Conservation (phyloP, 805 yeast species). For the Candida tammaniensis region DNA sequence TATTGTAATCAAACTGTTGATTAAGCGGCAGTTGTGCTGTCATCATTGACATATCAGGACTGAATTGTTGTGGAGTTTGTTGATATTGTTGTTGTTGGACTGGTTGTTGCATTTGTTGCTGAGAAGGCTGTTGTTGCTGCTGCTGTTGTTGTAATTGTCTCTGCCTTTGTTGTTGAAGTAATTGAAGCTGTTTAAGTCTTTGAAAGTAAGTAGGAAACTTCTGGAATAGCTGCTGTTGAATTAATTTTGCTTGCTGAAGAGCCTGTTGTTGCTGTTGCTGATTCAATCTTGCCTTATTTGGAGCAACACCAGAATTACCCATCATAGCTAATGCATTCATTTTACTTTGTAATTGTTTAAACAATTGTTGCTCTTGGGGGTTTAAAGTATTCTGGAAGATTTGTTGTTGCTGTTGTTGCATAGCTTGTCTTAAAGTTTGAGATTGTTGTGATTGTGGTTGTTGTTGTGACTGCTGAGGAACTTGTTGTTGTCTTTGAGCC, state of each 20-base stretch:
- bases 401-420: constrained; percentile 44
- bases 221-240: constrained; percentile 36
- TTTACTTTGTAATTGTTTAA: constrained; percentile 37
- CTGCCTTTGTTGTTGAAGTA: constrained; percentile 21
- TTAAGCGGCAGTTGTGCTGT: constrained; percentile 18
- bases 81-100: constrained; percentile 11
- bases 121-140: constrained; percentile 13
- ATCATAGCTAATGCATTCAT: constrained; percentile 40
- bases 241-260: constrained; percentile 36
- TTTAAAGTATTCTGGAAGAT: constrained; percentile 40
- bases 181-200: constrained; percentile 33
- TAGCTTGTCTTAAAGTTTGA: constrained; percentile 15
- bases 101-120: constrained; percentile 5
- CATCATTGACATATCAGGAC: constrained; percentile 15
- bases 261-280: constrained; percentile 46
- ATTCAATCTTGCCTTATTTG: constrained; percentile 38
- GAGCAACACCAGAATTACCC: constrained; percentile 43
- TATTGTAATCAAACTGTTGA: constrained; percentile 2
- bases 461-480: constrained; percentile 7
- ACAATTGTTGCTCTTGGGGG: constrained; percentile 41
- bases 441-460: constrained; percentile 18
- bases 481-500: constrained; percentile 6
- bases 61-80: constrained; percentile 6
- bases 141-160: constrained; percentile 16
- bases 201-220: constrained; percentile 38